These are phyloP conservation scores for Phalaenopsis hybrid DNA, from an alignment of 116 monocot genomes.

Conservation along the genomic window DNA sequence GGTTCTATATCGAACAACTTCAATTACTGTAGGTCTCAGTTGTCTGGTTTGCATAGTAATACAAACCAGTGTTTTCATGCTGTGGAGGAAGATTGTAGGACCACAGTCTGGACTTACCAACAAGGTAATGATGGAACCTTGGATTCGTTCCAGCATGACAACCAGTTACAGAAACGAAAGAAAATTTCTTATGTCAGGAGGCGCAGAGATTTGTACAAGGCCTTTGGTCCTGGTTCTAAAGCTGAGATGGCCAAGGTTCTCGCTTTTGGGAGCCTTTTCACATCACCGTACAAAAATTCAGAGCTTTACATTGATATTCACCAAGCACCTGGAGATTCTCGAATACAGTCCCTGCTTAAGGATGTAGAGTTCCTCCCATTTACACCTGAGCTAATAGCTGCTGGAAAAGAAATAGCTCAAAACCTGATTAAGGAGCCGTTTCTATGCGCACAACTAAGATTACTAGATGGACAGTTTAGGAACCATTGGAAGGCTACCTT, in stretches of 20 bases:
- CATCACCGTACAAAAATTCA: slow-evolving; percentile 68
- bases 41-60: slow-evolving; percentile 44
- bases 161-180: slow-evolving; percentile 61
- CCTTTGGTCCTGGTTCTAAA: slow-evolving; percentile 61
- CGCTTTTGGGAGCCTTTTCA: slow-evolving; percentile 79
- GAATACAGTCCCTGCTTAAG: slow-evolving; percentile 40
- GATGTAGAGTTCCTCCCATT: slow-evolving; percentile 71
- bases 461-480: slow-evolving; percentile 94
- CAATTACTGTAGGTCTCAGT: slow-evolving; percentile 42
- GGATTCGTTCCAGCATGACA: slow-evolving; percentile 67
- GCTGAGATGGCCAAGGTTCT: slow-evolving; percentile 55
- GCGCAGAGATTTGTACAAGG: slow-evolving; percentile 59
- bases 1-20: slow-evolving; percentile 17
- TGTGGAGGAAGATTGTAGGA: slow-evolving; percentile 87
- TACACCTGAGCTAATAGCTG: slow-evolving; percentile 37
- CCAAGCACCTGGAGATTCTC: slow-evolving; percentile 38
- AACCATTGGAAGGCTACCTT: slow-evolving; percentile 88
- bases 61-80: slow-evolving; percentile 39
- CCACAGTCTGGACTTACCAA: slow-evolving; percentile 88
- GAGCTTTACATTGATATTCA: slow-evolving; percentile 76
- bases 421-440: slow-evolving; percentile 62
- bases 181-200: slow-evolving; percentile 56
- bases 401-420: slow-evolving; percentile 57
- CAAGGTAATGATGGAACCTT: slow-evolving; percentile 51
- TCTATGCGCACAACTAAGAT: slow-evolving; percentile 82